Percentiles rank a stretch among this genome's conserved stretches.
Evolutionary conservation across 495 filamentous ascomycete species (phyloP).

Genomic region (Penicillium macrosclerotiorum): DNA sequence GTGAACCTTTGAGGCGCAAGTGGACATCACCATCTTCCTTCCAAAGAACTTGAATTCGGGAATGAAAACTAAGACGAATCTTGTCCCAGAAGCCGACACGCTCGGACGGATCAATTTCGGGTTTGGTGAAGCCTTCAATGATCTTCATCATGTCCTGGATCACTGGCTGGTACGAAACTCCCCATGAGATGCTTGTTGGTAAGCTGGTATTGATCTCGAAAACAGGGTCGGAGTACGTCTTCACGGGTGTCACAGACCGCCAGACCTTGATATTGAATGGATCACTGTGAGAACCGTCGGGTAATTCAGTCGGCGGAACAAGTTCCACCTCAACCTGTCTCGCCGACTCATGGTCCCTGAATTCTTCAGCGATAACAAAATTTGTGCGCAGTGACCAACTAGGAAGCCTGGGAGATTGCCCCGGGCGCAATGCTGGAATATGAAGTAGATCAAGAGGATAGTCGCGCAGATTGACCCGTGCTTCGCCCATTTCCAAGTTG

Average conservation of each 20-base stretch:
- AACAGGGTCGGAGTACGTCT: constrained; percentile 89
- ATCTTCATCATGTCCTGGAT: constrained; percentile 99
- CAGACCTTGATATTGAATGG: constrained; percentile 82
- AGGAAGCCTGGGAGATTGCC: constrained; percentile 75
- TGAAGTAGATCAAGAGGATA: constrained; percentile 93
- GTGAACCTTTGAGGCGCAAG: constrained; percentile 82
- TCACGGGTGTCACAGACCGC: constrained; percentile 89
- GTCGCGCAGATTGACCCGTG: constrained; percentile 77
- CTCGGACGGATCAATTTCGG: constrained; percentile 89
- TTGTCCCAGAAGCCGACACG: constrained; percentile 99
- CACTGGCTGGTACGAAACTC: constrained; percentile 93
- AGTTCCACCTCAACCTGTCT: constrained; percentile 81
- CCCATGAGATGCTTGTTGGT: constrained; percentile 93
- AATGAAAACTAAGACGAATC: constrained; percentile 92
- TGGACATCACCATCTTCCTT: constrained; percentile 95
- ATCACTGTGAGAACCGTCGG: constrained; percentile 34
- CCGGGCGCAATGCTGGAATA: constrained; percentile 75
- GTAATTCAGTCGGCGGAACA: constrained; percentile 64
- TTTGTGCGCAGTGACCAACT: constrained; percentile 84
- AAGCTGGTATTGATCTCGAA: constrained; percentile 90
- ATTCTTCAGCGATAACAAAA: constrained; percentile 97
- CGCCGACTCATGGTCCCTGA: constrained; percentile 69
- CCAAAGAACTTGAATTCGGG: constrained; percentile 85
- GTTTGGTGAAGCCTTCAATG: constrained; percentile 95
- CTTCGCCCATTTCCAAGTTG: constrained; percentile 89